These are phyloP conservation scores for Phylloporus scabripes DNA, from an alignment of 768 basidiomycete genomes.

Conservation along the genomic window DNA sequence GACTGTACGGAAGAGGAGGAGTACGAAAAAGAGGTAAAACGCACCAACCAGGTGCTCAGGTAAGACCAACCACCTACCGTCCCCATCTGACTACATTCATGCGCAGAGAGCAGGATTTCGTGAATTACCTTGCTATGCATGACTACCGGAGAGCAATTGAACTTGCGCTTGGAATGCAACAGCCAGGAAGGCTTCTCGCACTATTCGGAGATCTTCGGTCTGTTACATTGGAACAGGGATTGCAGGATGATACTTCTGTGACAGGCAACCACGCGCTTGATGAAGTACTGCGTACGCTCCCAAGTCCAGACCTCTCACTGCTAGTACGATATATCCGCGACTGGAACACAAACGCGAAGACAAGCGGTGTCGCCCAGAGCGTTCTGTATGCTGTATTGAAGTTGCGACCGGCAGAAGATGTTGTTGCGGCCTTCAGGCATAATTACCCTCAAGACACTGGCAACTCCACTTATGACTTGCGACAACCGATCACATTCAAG, in stretches of 20 bases:
- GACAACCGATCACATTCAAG: constrained; percentile 37
- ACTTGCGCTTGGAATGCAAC: constrained; percentile 87
- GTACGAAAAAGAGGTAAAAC: constrained; percentile 64
- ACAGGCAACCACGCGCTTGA: constrained; percentile 77
- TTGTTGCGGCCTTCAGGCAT: constrained; percentile 57
- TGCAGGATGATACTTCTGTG: constrained; percentile 31
- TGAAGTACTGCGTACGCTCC: constrained; percentile 69
- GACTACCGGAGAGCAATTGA: constrained; percentile 91
- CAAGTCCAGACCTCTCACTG: constrained; percentile 68
- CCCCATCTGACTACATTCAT: constrained; percentile 7
- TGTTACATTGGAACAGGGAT: constrained; percentile 16
- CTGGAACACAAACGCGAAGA: constrained; percentile 96
- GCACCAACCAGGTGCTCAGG: constrained; percentile 75
- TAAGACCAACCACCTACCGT: constrained; percentile 35
- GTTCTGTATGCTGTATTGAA: constrained; percentile 80
- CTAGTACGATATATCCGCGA: constrained; percentile 77
- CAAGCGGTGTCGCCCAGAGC: constrained; percentile 77
- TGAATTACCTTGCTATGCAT: constrained; percentile 80
- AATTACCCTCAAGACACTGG: constrained; percentile 12
- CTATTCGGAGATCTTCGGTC: constrained; percentile 67
- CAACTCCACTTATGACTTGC: constrained; percentile 28
- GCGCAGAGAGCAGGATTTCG: constrained; percentile 93
- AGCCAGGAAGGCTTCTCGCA: constrained; percentile 79
- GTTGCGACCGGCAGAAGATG: constrained; percentile 65
- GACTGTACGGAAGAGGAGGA: constrained; percentile 87